Evolutionary conservation across 1,284 basidiomycete genomes (phyloP).

Genomic region (Apiotrichum domesticum): DNA sequence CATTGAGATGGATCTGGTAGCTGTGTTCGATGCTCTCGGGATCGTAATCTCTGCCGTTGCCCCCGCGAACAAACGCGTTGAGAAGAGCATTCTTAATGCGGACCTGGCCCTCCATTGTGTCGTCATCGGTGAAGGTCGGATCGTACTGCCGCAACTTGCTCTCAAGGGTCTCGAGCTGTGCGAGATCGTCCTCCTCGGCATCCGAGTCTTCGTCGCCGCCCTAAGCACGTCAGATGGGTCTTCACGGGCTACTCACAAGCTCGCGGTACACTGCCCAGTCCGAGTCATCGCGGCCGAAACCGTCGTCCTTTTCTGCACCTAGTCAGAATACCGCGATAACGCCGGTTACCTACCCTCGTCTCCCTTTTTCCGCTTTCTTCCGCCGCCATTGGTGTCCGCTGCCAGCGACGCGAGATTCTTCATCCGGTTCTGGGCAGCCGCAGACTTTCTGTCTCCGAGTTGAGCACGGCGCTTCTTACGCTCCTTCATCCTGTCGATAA

Average conservation of each 20-base stretch:
- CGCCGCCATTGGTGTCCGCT: constrained; percentile 58
- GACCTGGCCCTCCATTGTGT: constrained; percentile 73
- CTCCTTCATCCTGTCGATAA: constrained; percentile 81
- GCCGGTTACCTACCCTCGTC: constrained; percentile 57
- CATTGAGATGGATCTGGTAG: constrained; percentile 79
- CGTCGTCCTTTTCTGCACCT: constrained; percentile 62
- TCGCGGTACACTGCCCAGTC: constrained; percentile 99
- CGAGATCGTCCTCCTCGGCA: constrained; percentile 89
- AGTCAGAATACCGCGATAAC: constrained; percentile 1
- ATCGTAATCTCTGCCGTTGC: constrained; percentile 56
- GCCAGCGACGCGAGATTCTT: constrained; percentile 92
- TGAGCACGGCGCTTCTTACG: constrained; percentile 75
- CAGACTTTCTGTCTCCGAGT: constrained; percentile 83
- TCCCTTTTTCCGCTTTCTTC: constrained; percentile 68
- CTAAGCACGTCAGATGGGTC: constrained; percentile 42
- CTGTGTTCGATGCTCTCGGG: constrained; percentile 56
- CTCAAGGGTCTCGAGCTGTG: constrained; percentile 68
- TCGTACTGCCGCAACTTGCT: constrained; percentile 75
- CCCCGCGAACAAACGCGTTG: constrained; percentile 64
- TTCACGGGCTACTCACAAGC: constrained; percentile 57
- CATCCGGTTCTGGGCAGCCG: constrained; percentile 93
- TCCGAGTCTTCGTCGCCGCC: constrained; percentile 81
- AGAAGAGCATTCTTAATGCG: constrained; percentile 76
- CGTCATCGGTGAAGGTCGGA: constrained; percentile 68
- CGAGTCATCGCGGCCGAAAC: constrained; percentile 89